These are phyloP conservation scores for Senecio squalidus DNA, from an alignment of 140 eudicot species.

Conservation along the genomic window DNA sequence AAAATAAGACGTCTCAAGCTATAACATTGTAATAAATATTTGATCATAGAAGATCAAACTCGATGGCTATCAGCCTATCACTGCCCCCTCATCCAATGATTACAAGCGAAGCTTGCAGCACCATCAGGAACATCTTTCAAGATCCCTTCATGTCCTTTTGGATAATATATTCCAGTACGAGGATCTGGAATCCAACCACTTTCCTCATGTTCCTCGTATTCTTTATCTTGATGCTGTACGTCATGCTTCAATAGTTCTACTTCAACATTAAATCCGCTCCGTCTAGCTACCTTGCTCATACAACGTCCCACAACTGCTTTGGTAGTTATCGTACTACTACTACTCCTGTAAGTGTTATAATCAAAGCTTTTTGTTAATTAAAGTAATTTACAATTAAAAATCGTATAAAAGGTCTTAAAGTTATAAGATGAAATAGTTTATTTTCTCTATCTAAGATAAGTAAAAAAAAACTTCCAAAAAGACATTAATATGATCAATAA, in stretches of 20 bases:
- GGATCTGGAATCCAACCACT: conserved; percentile 57
- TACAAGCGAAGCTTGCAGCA: conserved; percentile 39
- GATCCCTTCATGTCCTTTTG: conserved; percentile 58
- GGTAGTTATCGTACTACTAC: conserved; percentile 1
- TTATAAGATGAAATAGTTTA: background rate
- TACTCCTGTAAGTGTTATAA: conserved; percentile 17
- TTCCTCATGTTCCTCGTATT: conserved; percentile 8
- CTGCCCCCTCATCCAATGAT: conserved; percentile 43
- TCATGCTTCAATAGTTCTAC: background rate
- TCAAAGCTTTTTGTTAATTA: background rate
- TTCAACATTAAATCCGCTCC: conserved; percentile 14
- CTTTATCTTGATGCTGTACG: background rate
- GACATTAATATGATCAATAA: no score
- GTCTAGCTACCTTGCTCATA: conserved; percentile 25
- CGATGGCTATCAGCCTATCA: background rate
- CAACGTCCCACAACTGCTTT: conserved; percentile 22
- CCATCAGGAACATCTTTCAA: conserved; percentile 51
- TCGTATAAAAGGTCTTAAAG: background rate
- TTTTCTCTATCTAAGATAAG: no score
- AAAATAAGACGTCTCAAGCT: no score
- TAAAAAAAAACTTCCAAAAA: no score
- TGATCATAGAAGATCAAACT: conserved; percentile 3
- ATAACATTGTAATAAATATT: background rate
- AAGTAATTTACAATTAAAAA: background rate
- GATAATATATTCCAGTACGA: conserved; percentile 70